Percentiles rank a stretch among this genome's conserved stretches.
phyloP scores from a whole-genome alignment of 345 rosid genomes.

The Hibiscus syriacus region DNA sequence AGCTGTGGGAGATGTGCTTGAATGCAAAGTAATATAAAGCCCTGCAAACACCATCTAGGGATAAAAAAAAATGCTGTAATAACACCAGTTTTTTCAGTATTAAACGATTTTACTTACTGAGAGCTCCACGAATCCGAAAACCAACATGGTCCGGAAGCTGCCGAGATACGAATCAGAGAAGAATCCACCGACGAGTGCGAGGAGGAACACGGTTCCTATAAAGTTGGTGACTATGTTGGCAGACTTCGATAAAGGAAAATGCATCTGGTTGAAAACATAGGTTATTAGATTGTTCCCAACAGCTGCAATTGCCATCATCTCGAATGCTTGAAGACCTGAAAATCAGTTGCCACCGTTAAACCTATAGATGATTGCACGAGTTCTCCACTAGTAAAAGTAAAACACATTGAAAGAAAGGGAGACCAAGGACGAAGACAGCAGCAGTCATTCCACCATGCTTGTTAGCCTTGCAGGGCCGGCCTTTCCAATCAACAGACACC shows the following conservation, averaged over 20 bases:
- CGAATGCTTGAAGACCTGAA: slow-evolving; percentile 56
- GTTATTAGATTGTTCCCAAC: slow-evolving; percentile 82
- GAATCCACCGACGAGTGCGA: slow-evolving; percentile 83
- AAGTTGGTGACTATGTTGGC: slow-evolving; percentile 85
- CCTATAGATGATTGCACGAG: no score
- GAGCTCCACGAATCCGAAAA: slow-evolving; percentile 50
- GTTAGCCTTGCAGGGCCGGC: slow-evolving; percentile 41
- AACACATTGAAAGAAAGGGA: not conserved
- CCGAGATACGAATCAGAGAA: slow-evolving; percentile 75
- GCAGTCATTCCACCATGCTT: slow-evolving; percentile 70
- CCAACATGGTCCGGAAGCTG: slow-evolving; percentile 49
- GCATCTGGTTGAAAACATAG: slow-evolving; percentile 66
- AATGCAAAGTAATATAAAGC: slow-evolving; percentile 70
- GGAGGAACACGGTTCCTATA: slow-evolving; percentile 75
- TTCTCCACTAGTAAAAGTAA: not conserved
- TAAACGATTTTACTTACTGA: slow-evolving; percentile 26
- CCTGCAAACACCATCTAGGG: slow-evolving; percentile 32
- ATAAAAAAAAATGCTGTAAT: not conserved
- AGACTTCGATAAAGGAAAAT: slow-evolving; percentile 57
- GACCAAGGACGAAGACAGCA: slow-evolving; percentile 67
- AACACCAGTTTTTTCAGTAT: not conserved
- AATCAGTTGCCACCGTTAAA: not conserved
- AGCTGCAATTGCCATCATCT: slow-evolving; percentile 70
- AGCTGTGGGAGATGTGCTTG: slow-evolving; percentile 90
- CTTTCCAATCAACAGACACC: slow-evolving; percentile 52